Evolutionary conservation across 2,329 filamentous ascomycete species (phyloP).

Genomic region (Blastomyces emzantsi): DNA sequence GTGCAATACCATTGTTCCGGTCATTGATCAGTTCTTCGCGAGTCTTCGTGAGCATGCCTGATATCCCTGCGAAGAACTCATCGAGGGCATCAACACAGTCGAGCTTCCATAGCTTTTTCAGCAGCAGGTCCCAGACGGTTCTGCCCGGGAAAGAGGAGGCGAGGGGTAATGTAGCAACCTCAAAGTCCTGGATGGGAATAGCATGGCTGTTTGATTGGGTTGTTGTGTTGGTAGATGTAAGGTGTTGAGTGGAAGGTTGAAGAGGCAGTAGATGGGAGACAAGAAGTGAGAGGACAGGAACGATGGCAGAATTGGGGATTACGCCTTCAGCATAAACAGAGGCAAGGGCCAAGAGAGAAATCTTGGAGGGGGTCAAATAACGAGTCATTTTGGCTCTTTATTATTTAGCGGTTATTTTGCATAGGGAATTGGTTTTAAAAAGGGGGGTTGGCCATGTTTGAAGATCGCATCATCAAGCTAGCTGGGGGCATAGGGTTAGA

Average conservation of each 20-base stretch:
- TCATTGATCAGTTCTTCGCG: slow-evolving; percentile 52
- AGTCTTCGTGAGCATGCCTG: slow-evolving; percentile 51
- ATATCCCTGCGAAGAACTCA: slow-evolving; percentile 58
- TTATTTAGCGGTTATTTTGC: not conserved
- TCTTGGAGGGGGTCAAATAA: slow-evolving; percentile 80
- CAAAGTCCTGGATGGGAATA: slow-evolving; percentile 39
- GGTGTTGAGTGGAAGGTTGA: slow-evolving; percentile 18
- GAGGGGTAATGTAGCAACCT: slow-evolving; percentile 38
- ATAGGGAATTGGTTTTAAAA: not conserved
- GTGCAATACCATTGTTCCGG: slow-evolving; percentile 44
- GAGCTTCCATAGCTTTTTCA: slow-evolving; percentile 73
- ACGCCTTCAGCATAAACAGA: slow-evolving; percentile 68
- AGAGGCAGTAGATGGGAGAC: slow-evolving; percentile 55
- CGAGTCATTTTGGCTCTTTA: slow-evolving; percentile 54
- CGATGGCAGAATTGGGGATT: slow-evolving; percentile 59
- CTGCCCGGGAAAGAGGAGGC: slow-evolving; percentile 57
- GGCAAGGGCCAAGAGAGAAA: slow-evolving; percentile 71
- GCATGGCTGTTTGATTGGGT: slow-evolving; percentile 24
- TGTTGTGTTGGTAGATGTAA: slow-evolving; percentile 13
- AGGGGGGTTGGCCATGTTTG: not conserved
- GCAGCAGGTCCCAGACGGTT: slow-evolving; percentile 78
- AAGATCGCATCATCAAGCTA: not conserved
- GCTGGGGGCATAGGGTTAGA: not conserved
- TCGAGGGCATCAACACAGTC: slow-evolving; percentile 75
- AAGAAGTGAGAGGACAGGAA: slow-evolving; percentile 71